Base-by-base conservation (phyloP, 306 rosid species). In the Neltuma alba region DNA sequence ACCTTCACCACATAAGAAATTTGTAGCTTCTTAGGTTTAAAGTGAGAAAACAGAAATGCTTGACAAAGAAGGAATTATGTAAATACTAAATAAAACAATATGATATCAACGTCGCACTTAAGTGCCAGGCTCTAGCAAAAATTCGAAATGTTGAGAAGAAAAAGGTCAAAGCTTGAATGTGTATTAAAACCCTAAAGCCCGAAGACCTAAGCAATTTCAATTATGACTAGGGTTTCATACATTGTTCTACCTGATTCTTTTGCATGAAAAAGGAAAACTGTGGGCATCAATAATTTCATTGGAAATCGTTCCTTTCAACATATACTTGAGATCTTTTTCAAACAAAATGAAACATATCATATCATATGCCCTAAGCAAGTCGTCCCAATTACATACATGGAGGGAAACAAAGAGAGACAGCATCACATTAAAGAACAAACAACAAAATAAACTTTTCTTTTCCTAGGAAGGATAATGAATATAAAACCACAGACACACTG, bases 171-270 rank as follows among this genome's bases (percentile, higher is more conserved):
- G 18, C 33, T 27, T 27, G 34, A 27, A 63, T 55, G 27, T 72
- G 70, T 62, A 8, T 62, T 75, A 60, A 70, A 76, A 79, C 58
- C 76, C 65, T 47, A 27, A 67, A 47, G 72, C 79, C 42, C 64
- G 60, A 67, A 25, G 75, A 75, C 41, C 64, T 55, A 52, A 44
- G 58, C 31, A 42, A 38, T 52, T 52, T 47, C n/a, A 52, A 50
- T 40, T 9, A 48, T 37, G 27, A 10, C 1, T 28, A 47, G 66
- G 41, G 54, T 55, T 82, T 70, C 63, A 62, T 61, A 52, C 18
- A 5, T 60, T 28, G 61, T 48, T 25, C 69, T 21, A 31, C 75
- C 42, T 69, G 12, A 30, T 60, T 74, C 73, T 68, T 83, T 57
- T 44, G 64, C 2, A 33, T 42, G 64, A 58, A 8, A 27, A 23